These are phyloP conservation scores for Aureobasidium mangrovei DNA, from an alignment of 2,329 filamentous ascomycete genomes.

Conservation along the genomic window DNA sequence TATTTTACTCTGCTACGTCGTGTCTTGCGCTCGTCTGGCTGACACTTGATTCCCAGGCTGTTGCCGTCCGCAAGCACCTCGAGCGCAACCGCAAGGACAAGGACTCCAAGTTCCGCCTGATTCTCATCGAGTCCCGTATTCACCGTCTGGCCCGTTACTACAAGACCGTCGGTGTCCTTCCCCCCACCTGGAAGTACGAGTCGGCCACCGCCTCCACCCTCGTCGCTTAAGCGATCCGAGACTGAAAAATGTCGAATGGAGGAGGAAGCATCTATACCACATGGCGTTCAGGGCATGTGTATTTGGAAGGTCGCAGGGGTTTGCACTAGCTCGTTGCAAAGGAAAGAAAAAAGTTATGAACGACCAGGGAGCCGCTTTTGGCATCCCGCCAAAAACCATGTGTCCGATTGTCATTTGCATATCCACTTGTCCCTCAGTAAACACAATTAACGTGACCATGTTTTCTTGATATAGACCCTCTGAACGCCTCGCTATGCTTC, in stretches of 20 bases:
- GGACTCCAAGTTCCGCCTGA: conserved; percentile 99
- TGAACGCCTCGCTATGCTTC: conserved; percentile 14
- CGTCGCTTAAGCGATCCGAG: conserved; percentile 62
- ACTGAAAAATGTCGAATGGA: conserved; percentile 5
- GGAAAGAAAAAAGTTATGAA: conserved; percentile 11
- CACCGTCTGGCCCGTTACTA: conserved; percentile 99
- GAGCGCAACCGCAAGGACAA: conserved; percentile 99
- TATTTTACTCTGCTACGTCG: conserved; percentile 5
- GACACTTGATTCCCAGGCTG: conserved; percentile 52
- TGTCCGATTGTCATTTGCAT: conserved; percentile 2
- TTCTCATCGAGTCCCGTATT: conserved; percentile 99
- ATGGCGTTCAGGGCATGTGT: conserved; percentile 16
- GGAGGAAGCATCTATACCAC: conserved; percentile 8
- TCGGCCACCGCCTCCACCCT: conserved; percentile 90
- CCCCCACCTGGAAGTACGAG: conserved; percentile 99
- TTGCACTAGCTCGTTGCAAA: conserved; percentile 14
- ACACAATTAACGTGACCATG: background rate
- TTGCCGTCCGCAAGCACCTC: conserved; percentile 99
- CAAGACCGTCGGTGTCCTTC: conserved; percentile 79
- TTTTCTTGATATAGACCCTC: background rate
- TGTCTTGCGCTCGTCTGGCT: conserved; percentile 1
- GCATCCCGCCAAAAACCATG: conserved; percentile 3
- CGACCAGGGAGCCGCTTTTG: conserved; percentile 11
- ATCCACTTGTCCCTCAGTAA: background rate
- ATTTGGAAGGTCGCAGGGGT: conserved; percentile 11